Conservation (phyloP, 495 filamentous ascomycete species). For the Aspergillus funiculosus region DNA sequence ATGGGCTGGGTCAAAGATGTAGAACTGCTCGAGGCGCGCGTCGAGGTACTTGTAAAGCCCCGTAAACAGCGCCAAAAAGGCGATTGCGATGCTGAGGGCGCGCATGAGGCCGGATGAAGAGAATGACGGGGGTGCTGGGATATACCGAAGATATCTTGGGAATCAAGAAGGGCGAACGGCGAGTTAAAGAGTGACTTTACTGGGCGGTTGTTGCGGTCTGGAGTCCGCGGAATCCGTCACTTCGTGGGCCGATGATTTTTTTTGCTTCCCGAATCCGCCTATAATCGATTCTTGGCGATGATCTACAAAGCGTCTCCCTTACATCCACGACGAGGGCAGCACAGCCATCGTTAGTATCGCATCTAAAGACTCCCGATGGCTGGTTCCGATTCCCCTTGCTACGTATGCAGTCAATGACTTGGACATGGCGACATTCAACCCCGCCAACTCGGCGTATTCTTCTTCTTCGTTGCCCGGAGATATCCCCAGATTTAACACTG, state of each 20-base stretch:
- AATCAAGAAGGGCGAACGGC: background rate
- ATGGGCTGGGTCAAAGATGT: constrained; percentile 65
- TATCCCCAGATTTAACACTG: constrained; percentile 2
- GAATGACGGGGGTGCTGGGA: background rate
- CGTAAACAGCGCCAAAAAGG: constrained; percentile 54
- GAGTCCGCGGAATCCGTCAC: constrained; percentile 3
- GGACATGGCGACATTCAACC: no score
- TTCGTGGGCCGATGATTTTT: constrained; percentile 7
- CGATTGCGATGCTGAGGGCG: constrained; percentile 50
- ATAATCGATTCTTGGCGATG: constrained; percentile 10
- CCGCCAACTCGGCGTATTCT: no score
- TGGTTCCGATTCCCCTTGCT: background rate
- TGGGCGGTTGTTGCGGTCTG: background rate
- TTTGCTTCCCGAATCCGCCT: constrained; percentile 4
- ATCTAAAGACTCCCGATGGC: no score
- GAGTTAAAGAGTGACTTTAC: background rate
- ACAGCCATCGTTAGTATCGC: no score
- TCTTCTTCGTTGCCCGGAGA: background rate
- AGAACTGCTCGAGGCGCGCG: constrained; percentile 64
- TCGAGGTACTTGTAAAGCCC: constrained; percentile 60
- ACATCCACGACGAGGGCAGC: no score
- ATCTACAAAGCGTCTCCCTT: no score
- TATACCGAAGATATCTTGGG: background rate
- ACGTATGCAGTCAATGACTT: no score
- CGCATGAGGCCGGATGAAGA: constrained; percentile 20